These are phyloP conservation scores for Globisporangium yorkense DNA, from an alignment of 352 stramenopile species.

Conservation along the genomic window DNA sequence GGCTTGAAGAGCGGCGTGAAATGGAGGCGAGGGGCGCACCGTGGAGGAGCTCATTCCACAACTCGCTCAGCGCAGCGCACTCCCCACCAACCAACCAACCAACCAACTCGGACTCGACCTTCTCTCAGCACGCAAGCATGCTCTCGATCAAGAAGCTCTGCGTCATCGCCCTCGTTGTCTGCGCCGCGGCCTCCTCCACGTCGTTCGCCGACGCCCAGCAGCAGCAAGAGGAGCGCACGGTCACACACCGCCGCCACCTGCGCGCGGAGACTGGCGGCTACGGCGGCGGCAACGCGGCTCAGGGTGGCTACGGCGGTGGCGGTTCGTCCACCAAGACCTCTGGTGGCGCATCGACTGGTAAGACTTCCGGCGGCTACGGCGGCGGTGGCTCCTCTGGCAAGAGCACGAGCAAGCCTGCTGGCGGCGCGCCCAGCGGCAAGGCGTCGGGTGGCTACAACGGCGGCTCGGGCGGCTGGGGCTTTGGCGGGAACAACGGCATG, in stretches of 20 bases:
- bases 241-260: background rate
- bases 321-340: background rate
- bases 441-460: background rate
- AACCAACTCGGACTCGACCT: background rate
- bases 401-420: background rate
- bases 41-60: background rate
- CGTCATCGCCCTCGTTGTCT: slow-evolving; percentile 3
- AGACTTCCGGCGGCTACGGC: background rate
- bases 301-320: background rate
- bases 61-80: background rate
- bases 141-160: slow-evolving; percentile 7
- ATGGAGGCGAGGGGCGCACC: too few species aligned
- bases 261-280: background rate
- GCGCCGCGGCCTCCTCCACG: background rate
- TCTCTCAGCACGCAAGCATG: background rate
- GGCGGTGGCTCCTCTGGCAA: background rate
- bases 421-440: background rate
- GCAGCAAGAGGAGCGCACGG: background rate
- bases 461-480: slow-evolving; percentile 2
- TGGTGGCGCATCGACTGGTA: background rate
- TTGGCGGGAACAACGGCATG: background rate
- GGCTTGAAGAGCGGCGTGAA: too few species aligned
- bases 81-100: background rate
- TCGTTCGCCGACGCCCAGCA: background rate
- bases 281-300: background rate